phyloP scores from a whole-genome alignment of 306 rosid genomes.

The Adenanthera pavonina region DNA sequence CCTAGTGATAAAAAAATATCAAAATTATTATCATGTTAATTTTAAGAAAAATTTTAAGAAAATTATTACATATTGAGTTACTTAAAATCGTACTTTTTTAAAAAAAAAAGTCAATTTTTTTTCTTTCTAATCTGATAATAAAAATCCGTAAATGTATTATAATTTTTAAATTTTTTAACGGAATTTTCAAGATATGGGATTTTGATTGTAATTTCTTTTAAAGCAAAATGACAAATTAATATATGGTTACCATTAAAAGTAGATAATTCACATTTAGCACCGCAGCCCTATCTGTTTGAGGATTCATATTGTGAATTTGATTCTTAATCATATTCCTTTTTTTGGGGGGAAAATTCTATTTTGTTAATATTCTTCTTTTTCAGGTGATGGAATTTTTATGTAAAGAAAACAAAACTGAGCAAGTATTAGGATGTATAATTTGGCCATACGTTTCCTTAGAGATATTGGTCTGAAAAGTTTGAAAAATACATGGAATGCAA shows the following conservation, averaged over 20 bases:
- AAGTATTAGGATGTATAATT: neutral
- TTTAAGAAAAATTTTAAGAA: too few species aligned
- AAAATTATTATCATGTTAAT: too few species aligned
- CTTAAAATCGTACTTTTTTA: too few species aligned
- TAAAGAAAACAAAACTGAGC: neutral
- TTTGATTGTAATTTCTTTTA: neutral
- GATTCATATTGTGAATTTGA: neutral
- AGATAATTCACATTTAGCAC: neutral
- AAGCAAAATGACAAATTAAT: neutral
- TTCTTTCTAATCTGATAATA: too few species aligned
- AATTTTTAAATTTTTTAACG: neutral
- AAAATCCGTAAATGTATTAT: neutral
- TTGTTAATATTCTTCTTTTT: neutral
- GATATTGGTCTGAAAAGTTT: slow-evolving; percentile 25
- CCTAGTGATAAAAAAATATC: neutral
- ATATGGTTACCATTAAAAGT: neutral
- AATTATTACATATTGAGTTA: too few species aligned
- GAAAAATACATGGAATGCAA: slow-evolving; percentile 27
- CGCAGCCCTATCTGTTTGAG: neutral
- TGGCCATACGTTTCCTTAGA: neutral
- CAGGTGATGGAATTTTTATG: neutral
- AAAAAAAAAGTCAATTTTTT: too few species aligned
- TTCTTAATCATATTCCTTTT: neutral
- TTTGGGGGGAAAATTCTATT: neutral
- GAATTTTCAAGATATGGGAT: neutral